Conservation (phyloP, 2,329 filamentous ascomycete species). For the Paecilomyces sp. region DNA sequence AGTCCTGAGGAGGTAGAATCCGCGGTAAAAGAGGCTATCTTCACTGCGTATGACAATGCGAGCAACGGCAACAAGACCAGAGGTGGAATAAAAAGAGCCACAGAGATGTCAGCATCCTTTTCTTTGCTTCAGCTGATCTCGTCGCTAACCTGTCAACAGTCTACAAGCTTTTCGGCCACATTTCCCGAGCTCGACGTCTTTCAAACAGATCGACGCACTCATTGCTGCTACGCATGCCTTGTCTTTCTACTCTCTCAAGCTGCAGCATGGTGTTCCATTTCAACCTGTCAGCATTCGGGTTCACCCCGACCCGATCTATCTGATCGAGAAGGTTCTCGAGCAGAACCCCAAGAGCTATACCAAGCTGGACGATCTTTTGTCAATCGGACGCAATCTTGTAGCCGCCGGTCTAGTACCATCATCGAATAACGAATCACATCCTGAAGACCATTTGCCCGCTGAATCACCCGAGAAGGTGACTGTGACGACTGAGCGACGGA, state of each 20-base stretch:
- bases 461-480: constrained; percentile 17
- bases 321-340: constrained; percentile 54
- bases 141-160: constrained; percentile 12
- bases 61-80: constrained; percentile 58
- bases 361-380: constrained; percentile 56
- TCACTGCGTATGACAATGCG: constrained; percentile 56
- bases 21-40: constrained; percentile 45
- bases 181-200: constrained; percentile 31
- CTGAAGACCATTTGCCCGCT: neutral
- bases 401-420: constrained; percentile 30
- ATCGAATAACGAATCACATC: constrained; percentile 11
- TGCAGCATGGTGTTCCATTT: constrained; percentile 59
- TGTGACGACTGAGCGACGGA: constrained; percentile 37
- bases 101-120: constrained; percentile 42
- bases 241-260: constrained; percentile 57
- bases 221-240: constrained; percentile 56
- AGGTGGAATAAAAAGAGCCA: constrained; percentile 56
- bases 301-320: constrained; percentile 51
- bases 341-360: constrained; percentile 57
- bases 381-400: constrained; percentile 54
- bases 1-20: constrained; percentile 42
- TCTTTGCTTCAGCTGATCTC: neutral
- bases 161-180: constrained; percentile 36
- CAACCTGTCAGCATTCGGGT: constrained; percentile 61
- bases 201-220: constrained; percentile 45